Conservation (phyloP, 352 stramenopile species). For the Phytophthora uliginosa region DNA sequence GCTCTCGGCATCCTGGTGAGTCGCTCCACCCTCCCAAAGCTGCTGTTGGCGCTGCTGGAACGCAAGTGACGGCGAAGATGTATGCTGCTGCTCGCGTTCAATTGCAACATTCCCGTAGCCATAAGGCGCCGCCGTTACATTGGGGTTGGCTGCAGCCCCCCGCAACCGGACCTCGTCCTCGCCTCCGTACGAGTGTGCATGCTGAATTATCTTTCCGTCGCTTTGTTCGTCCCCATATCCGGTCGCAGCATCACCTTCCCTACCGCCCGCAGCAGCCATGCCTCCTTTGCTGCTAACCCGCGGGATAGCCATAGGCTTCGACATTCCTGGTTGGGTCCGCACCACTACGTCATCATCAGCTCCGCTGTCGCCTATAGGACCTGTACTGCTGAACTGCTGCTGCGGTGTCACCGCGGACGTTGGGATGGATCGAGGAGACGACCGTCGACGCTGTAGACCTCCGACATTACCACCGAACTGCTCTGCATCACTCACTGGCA, state of each 20-base stretch:
- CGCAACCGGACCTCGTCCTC: conserved; percentile 60
- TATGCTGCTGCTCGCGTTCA: conserved; percentile 42
- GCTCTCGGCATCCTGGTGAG: conserved; percentile 38
- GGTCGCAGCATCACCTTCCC: conserved; percentile 9
- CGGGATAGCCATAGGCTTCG: conserved; percentile 86
- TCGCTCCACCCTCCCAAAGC: conserved; percentile 44
- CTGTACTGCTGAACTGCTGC: conserved; percentile 34
- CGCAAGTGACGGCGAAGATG: conserved; percentile 38
- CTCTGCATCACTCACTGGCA: conserved; percentile 45
- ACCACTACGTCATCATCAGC: conserved; percentile 24
- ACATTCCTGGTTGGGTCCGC: conserved; percentile 55
- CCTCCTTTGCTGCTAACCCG: conserved; percentile 51
- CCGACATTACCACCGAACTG: conserved; percentile 30
- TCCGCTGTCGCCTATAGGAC: conserved; percentile 12
- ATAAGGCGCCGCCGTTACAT: conserved; percentile 77
- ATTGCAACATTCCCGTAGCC: conserved; percentile 85
- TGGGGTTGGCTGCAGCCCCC: conserved; percentile 58
- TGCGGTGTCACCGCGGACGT: conserved; percentile 12
- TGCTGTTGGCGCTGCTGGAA: conserved; percentile 47
- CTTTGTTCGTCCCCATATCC: conserved; percentile 31
- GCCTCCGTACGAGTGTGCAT: conserved; percentile 77
- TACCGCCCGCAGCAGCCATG: conserved; percentile 37
- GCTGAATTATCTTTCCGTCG: conserved; percentile 49
- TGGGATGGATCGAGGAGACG: conserved; percentile 51
- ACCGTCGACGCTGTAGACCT: conserved; percentile 42